These are phyloP conservation scores for Aspergillus piperis DNA, from an alignment of 2,329 filamentous ascomycete species.

Conservation along the genomic window DNA sequence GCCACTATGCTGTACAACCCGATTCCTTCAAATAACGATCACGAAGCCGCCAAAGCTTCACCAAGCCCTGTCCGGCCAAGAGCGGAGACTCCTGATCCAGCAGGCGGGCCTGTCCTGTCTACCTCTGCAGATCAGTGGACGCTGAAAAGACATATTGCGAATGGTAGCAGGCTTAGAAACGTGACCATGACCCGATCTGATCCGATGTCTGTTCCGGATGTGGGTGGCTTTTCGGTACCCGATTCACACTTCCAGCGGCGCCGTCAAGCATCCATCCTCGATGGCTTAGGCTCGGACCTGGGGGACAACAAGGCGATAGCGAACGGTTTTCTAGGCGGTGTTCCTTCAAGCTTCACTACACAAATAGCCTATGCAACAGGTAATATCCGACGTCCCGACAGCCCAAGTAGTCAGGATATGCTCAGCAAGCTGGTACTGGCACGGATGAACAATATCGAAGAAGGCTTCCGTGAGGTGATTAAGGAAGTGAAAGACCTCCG, in stretches of 20 bases:
- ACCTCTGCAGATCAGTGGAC: constrained; percentile 42
- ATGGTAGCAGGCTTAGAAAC: constrained; percentile 55
- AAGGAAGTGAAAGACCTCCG: constrained; percentile 69
- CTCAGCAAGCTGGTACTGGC: constrained; percentile 78
- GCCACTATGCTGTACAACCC: constrained; percentile 86
- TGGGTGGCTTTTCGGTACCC: constrained; percentile 56
- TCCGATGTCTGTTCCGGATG: constrained; percentile 59
- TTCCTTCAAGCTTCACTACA: constrained; percentile 77
- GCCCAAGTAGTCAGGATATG: constrained; percentile 65
- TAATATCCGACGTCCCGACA: constrained; percentile 52
- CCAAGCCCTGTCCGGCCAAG: constrained; percentile 23
- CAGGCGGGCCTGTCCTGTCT: constrained; percentile 43
- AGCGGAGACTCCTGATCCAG: constrained; percentile 35
- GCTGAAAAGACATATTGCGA: constrained; percentile 42
- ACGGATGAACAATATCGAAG: constrained; percentile 89
- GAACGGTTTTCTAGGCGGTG: constrained; percentile 62
- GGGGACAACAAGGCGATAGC: constrained; percentile 63
- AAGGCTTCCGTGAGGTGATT: constrained; percentile 84
- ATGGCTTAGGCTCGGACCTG: constrained; percentile 73
- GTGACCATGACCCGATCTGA: constrained; percentile 55
- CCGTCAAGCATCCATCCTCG: constrained; percentile 65
- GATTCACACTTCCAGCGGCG: constrained; percentile 36
- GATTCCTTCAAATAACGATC: constrained; percentile 45
- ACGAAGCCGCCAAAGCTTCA: constrained; percentile 38
- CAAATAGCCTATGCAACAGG: constrained; percentile 75